Base-by-base conservation (phyloP, 352 stramenopile genomes). In the Pythium sp. region DNA sequence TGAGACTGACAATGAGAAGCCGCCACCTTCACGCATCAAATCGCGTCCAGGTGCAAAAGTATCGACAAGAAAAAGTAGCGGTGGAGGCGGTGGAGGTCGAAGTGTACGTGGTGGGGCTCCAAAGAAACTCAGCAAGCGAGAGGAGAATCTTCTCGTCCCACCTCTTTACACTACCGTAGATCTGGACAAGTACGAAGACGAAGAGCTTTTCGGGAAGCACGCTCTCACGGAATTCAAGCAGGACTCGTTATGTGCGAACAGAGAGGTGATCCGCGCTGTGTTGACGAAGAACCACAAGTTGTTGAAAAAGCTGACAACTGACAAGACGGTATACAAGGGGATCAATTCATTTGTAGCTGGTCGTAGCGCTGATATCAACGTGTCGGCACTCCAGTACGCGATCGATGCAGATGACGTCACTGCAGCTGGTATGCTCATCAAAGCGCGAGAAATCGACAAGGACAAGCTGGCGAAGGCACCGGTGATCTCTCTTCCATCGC, bases 201-300 rank as follows among this genome's bases (percentile, higher is more conserved):
- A 53, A 12, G 84, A 92, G 65, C 65, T 92, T 1, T 55, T 74
- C 24, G 86, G 86, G 11, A 70, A 46, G 12, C 82, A 94, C 14
- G 70, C 66, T 2, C 75, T 88, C 26, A 32, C 67, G 8, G 53
- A 70, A 8, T 76, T 77, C 46, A 79, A 70, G 61, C 76, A 87
- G 3, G 84, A 94, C 60, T 74, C 82, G 38, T 62, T 81, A 2
- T 78, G 81, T 7, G 79, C 75, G 30, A 79, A 80, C 49, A 83
- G 85, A 15, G 86, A 94, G 61, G 80, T 94, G 15, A 70, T 92
- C 32, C 84, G 86, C 2, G 84, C 84, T 0, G 86, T 92, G 51
- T 65, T 92, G 20, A 91, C 82, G 43, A 80, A 81, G 60, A 84
- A 94, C 69, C 67, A 88, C 70, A 83, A 87, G 65, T n/a, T 92